Base-by-base conservation (phyloP, 495 filamentous ascomycete species). In the Penicillium coffeae region DNA sequence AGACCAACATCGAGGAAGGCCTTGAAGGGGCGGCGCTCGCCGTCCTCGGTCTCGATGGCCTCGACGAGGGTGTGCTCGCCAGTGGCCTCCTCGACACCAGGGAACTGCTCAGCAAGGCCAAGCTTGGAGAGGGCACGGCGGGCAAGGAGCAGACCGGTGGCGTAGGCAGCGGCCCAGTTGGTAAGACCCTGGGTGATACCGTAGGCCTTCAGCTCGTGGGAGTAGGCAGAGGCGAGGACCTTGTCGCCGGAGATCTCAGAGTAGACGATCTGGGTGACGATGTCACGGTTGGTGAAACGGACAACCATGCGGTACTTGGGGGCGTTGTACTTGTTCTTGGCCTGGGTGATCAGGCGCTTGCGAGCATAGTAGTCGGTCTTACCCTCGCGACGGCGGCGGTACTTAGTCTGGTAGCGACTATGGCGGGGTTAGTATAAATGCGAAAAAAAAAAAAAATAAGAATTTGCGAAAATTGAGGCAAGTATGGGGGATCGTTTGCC, bases 331-430 rank as follows among this genome's bases (percentile, higher is more conserved):
- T 97, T 97, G 89, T 97, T 97, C 90, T 97, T 99, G 75, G 93
- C 93, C 82, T 99, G 93, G 77, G 89, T 91, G 84, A 95, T 94
- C 75, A 99, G 81, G 65, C 93, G 87, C 86, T 96, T 96, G 78
- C 93, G 93, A 69, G 93, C 93, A 73, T 96, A 97, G 88, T 99
- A 99, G 71, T 99, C 93, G 77, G 93, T 99, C 87, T 97, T 99
- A 71, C 93, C 93, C 72, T 84, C 70, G 55, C 93, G 85, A 70
- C 93, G 86, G 72, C 93, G 90, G 78, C 88, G 92, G 88, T 96
- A 99, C 85, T 99, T 99, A 73, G 92, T 95, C 81, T 99, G 93
- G 81, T 87, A 99, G 72, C 93, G 90, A 68, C 91, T 95, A 72
- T n/a, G n/a, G n/a, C n/a, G n/a, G n/a, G n/a, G n/a, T n/a, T n/a